Conservation (phyloP, 2,329 filamentous ascomycete genomes). For the Xylaria digitata region DNA sequence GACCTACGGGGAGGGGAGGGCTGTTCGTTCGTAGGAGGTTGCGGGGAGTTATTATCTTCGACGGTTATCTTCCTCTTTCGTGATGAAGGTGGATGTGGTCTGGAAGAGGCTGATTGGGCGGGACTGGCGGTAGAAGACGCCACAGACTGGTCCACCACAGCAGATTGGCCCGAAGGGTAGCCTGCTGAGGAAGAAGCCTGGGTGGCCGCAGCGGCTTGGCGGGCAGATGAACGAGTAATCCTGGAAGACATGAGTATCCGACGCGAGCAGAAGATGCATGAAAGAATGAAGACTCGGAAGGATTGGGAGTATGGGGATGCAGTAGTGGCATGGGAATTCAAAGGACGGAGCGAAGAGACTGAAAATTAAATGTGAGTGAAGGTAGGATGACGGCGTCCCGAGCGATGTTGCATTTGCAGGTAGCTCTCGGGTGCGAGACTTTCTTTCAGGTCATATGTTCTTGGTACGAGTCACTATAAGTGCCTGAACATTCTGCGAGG, state of each 20-base stretch:
- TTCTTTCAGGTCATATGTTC: constrained; percentile 31
- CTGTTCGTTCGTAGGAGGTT: constrained; percentile 46
- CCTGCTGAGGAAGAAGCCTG: constrained; percentile 61
- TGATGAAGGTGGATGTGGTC: constrained; percentile 52
- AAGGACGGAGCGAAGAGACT: constrained; percentile 24
- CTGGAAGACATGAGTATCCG: constrained; percentile 89
- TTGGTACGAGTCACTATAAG: constrained; percentile 24
- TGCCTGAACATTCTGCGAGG: constrained; percentile 22
- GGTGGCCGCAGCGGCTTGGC: constrained; percentile 86
- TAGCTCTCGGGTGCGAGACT: constrained; percentile 34
- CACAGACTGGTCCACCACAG: constrained; percentile 55
- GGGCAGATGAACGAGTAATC: constrained; percentile 94
- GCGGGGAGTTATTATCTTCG: constrained; percentile 61
- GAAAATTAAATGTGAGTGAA: constrained; percentile 30
- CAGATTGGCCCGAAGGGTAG: constrained; percentile 54
- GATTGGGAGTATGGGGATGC: constrained; percentile 34
- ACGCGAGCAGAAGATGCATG: constrained; percentile 40
- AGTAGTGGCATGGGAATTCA: constrained; percentile 28
- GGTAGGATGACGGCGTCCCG: constrained; percentile 31
- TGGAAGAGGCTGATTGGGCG: constrained; percentile 55
- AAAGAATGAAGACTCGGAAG: constrained; percentile 32
- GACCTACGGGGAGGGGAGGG: constrained; percentile 66
- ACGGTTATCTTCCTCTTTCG: constrained; percentile 80
- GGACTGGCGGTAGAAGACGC: constrained; percentile 54
- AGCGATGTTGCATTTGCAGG: constrained; percentile 24